Conservation (phyloP, 495 filamentous ascomycete species). For the Penicillium alfredii region DNA sequence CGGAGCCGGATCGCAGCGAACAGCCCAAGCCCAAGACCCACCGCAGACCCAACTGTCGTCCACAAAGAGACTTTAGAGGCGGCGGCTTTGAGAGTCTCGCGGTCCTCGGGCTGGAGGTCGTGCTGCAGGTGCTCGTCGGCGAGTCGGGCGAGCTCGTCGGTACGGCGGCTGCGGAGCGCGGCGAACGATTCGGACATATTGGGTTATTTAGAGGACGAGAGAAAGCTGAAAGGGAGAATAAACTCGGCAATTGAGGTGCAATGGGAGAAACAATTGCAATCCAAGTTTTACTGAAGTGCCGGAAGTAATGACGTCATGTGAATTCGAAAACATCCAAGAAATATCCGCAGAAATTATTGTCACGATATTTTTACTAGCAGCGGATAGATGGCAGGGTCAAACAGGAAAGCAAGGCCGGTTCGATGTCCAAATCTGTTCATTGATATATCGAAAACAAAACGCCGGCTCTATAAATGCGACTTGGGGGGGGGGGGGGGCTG, state of each 20-base stretch:
- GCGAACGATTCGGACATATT: slow-evolving; percentile 51
- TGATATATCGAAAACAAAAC: no score
- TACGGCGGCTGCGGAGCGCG: slow-evolving; percentile 47
- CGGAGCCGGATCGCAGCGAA: slow-evolving; percentile 53
- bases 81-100: slow-evolving; percentile 50
- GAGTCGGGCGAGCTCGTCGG: slow-evolving; percentile 49
- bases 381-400: background rate
- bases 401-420: background rate
- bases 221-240: no score
- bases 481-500: no score
- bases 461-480: no score
- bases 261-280: no score
- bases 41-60: slow-evolving; percentile 51
- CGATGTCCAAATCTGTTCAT: background rate
- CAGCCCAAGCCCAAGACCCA: slow-evolving; percentile 55
- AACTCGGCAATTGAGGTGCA: no score
- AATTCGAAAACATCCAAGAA: no score
- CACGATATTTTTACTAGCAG: no score
- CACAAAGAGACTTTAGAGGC: slow-evolving; percentile 46
- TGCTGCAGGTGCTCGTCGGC: slow-evolving; percentile 60
- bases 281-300: no score
- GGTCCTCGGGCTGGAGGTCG: slow-evolving; percentile 54
- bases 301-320: no score
- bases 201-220: no score
- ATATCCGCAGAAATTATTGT: no score